Percentiles rank a stretch among this genome's conserved stretches.
phyloP scores from a whole-genome alignment of 2,329 filamentous ascomycete genomes.

The Trichoderma oligosporum region DNA sequence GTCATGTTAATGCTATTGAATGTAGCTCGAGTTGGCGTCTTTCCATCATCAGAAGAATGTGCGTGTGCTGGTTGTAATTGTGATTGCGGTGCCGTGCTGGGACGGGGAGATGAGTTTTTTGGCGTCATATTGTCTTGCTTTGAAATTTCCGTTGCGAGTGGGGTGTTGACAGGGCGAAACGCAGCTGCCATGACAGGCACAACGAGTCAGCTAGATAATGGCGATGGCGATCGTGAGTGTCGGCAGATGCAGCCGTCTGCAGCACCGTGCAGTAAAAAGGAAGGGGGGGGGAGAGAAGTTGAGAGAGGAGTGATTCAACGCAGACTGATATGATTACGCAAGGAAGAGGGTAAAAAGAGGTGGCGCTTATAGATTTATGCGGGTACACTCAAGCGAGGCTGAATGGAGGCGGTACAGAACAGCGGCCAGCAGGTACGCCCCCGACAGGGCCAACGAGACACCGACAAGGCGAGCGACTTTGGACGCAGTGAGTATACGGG shows the following conservation, averaged over 20 bases:
- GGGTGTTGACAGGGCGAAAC: conserved; percentile 48
- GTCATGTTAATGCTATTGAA: conserved; percentile 42
- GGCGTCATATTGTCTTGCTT: conserved; percentile 38
- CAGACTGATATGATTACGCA: conserved; percentile 21
- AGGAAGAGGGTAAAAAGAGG: conserved; percentile 15
- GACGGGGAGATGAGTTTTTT: conserved; percentile 35
- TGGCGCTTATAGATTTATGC: conserved; percentile 17
- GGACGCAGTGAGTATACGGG: not conserved
- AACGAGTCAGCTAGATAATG: conserved; percentile 15
- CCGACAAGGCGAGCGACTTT: not conserved
- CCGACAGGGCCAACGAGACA: conserved; percentile 8
- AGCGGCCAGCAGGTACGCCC: conserved; percentile 18
- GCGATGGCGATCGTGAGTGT: conserved; percentile 8
- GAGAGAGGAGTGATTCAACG: conserved; percentile 20
- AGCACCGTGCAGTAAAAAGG: conserved; percentile 15
- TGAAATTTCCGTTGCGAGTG: conserved; percentile 33
- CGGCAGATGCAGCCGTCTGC: not conserved
- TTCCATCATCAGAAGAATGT: conserved; percentile 41
- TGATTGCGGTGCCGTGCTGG: conserved; percentile 35
- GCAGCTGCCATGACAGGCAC: conserved; percentile 43
- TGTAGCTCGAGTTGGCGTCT: conserved; percentile 61
- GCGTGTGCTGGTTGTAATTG: conserved; percentile 26
- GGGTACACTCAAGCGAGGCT: conserved; percentile 27
- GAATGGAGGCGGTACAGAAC: conserved; percentile 25
- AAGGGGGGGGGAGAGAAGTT: conserved; percentile 17